Percentiles rank a stretch among this genome's conserved stretches.
Conservation (phyloP, 169 alveolate genomes). For the Eimeria sp. region DNA sequence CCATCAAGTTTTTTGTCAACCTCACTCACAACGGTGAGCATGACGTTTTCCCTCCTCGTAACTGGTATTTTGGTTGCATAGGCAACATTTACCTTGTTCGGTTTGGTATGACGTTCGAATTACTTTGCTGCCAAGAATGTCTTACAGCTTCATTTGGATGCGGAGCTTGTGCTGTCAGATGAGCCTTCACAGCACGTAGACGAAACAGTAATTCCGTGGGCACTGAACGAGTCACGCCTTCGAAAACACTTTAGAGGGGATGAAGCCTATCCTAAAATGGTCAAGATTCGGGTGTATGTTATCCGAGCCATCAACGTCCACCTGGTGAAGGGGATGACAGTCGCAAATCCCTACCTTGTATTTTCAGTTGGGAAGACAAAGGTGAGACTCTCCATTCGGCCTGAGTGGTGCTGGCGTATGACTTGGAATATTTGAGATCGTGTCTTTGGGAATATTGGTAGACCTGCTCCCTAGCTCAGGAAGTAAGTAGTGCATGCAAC, state of each 20-base stretch:
- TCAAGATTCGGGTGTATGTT: slow-evolving; percentile 90
- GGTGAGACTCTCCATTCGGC: slow-evolving; percentile 48
- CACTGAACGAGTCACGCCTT: slow-evolving; percentile 66
- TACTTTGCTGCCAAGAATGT: neutral
- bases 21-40: slow-evolving; percentile 71
- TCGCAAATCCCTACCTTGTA: slow-evolving; percentile 87
- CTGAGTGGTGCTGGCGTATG: neutral
- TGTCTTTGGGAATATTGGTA: neutral
- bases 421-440: neutral
- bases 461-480: neutral
- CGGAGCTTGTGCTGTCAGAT: slow-evolving; percentile 13
- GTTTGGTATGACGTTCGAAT: neutral
- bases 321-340: slow-evolving; percentile 77
- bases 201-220: slow-evolving; percentile 50
- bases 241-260: slow-evolving; percentile 85
- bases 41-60: neutral
- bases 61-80: neutral
- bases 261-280: slow-evolving; percentile 88
- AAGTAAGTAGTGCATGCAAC: neutral
- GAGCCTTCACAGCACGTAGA: slow-evolving; percentile 71
- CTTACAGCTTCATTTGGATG: neutral
- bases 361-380: slow-evolving; percentile 88
- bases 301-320: slow-evolving; percentile 87
- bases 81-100: neutral
- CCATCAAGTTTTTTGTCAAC: slow-evolving; percentile 66